Base-by-base conservation (phyloP, 129 eudicot species). In the sunflower (Helianthus annuus) region DNA sequence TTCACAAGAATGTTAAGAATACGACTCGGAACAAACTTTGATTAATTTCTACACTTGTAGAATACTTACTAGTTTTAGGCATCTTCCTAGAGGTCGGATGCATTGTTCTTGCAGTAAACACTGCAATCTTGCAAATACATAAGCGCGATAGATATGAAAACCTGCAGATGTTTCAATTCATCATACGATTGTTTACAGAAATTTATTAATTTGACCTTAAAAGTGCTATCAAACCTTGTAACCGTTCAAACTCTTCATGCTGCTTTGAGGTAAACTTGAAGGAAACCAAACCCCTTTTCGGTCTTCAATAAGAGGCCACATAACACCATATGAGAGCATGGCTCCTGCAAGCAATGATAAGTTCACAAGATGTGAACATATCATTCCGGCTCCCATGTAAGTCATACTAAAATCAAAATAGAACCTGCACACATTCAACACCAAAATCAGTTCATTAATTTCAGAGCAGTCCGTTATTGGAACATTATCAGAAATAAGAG, bases 381-480 rank as follows among this genome's bases (percentile, higher is more conserved):
- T 92, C 98, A 92, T 92, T 59, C 98, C 98, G 7, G 96, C 94
- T 74, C 98, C 98, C 29, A 92, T 62, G 60, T 92, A 92, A 6
- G 96, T 92, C 96, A 85, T 83, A 72, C 91, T 85, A 77, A 92
- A 92, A 76, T 92, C 98, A 52, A 92, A 92, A 84, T 84, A 92
- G 77, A 92, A 92, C 69, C 98, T 92, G 91, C 91, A 82, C 32
- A 27, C 91, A 80, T n/a, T 22, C 66, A 53, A 58, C 36, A 79
- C 22, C 63, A 29, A 73, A 48, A 66, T 49, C 69, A 27, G 22
- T 49, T 62, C 65, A 77, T 73, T 9, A 29, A 16, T 17, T 7
- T 53, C 16, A 6, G 7, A 61, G 22, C 2, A 70, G 36, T 12
- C 27, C 38, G 17, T 51, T 71, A 13, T n/a, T 62, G 13, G 27